Conservation (phyloP, 257 asterid genomes). For the Echites panduratus region DNA sequence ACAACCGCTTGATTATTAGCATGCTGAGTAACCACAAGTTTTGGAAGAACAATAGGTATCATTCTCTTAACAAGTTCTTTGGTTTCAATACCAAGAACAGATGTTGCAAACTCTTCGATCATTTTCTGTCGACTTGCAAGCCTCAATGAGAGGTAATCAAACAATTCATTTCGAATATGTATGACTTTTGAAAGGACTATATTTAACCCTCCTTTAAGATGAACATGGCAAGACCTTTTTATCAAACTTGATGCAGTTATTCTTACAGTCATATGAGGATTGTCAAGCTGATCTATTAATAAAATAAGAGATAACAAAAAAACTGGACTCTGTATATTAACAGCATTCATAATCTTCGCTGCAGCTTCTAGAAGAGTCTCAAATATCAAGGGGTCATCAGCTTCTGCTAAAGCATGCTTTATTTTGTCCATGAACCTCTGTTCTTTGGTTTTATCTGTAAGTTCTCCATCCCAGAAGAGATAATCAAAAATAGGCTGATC, state of each 20-base stretch:
- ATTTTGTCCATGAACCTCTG: conserved; percentile 77
- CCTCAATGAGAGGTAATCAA: conserved; percentile 62
- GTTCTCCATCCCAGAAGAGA: conserved; percentile 46
- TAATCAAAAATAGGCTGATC: conserved; percentile 58
- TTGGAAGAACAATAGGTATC: conserved; percentile 92
- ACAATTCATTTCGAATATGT: conserved; percentile 63
- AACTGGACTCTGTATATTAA: conserved; percentile 56
- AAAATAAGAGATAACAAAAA: conserved; percentile 74
- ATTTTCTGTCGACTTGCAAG: conserved; percentile 61
- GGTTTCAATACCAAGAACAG: conserved; percentile 71
- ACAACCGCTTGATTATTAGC: conserved; percentile 52
- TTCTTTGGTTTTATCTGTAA: conserved; percentile 58
- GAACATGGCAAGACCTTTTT: conserved; percentile 53
- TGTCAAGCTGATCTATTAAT: conserved; percentile 78
- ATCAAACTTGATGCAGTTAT: conserved; percentile 69
- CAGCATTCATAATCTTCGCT: conserved; percentile 70
- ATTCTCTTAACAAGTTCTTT: conserved; percentile 74
- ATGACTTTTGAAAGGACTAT: conserved; percentile 59
- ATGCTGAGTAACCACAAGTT: conserved; percentile 62
- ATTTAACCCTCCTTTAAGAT: conserved; percentile 64
- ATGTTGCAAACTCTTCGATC: conserved; percentile 81
- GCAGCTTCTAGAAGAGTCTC: conserved; percentile 80
- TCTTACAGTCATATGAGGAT: conserved; percentile 56
- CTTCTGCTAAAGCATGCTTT: conserved; percentile 72
- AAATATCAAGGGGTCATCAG: conserved; percentile 66